Conservation (phyloP, 2,329 filamentous ascomycete genomes). For the Neofusicoccum sp. region DNA sequence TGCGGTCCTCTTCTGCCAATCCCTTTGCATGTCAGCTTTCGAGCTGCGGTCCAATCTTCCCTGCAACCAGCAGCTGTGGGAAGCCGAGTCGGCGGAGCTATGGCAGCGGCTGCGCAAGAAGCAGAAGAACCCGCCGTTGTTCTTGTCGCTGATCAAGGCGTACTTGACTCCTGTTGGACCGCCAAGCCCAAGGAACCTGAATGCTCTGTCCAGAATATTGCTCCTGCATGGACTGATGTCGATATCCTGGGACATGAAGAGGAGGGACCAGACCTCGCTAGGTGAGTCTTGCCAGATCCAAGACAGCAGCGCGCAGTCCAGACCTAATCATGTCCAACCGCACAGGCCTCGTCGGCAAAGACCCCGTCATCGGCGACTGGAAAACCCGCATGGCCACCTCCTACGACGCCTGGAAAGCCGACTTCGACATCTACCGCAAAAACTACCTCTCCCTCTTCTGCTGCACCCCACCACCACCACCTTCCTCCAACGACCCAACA, state of each 20-base stretch:
- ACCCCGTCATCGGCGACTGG: slow-evolving; percentile 48
- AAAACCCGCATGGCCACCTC: slow-evolving; percentile 51
- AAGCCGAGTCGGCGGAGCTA: slow-evolving; percentile 53
- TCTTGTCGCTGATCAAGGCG: slow-evolving; percentile 55
- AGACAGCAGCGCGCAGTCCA: neutral
- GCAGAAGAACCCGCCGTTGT: slow-evolving; percentile 42
- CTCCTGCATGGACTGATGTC: slow-evolving; percentile 63
- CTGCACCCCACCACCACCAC: slow-evolving; percentile 21
- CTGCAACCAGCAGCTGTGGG: slow-evolving; percentile 56
- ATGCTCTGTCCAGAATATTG: slow-evolving; percentile 53
- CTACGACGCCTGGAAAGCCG: slow-evolving; percentile 58
- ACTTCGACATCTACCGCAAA: slow-evolving; percentile 55
- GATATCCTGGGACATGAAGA: slow-evolving; percentile 60
- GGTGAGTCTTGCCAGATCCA: slow-evolving; percentile 37
- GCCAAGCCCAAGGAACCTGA: slow-evolving; percentile 41
- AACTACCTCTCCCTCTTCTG: slow-evolving; percentile 25
- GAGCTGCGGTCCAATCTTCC: slow-evolving; percentile 59
- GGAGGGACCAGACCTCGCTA: slow-evolving; percentile 61
- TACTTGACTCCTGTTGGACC: slow-evolving; percentile 44
- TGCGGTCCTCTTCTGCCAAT: slow-evolving; percentile 64
- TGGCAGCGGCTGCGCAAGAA: slow-evolving; percentile 48
- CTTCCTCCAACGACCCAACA: too few relatives aligned
- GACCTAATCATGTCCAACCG: neutral
- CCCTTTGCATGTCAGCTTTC: slow-evolving; percentile 64
- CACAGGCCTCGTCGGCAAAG: slow-evolving; percentile 28